These are phyloP conservation scores for Umbelopsis sp. DNA, from an alignment of 371 early-diverging fungal species.

Conservation along the genomic window DNA sequence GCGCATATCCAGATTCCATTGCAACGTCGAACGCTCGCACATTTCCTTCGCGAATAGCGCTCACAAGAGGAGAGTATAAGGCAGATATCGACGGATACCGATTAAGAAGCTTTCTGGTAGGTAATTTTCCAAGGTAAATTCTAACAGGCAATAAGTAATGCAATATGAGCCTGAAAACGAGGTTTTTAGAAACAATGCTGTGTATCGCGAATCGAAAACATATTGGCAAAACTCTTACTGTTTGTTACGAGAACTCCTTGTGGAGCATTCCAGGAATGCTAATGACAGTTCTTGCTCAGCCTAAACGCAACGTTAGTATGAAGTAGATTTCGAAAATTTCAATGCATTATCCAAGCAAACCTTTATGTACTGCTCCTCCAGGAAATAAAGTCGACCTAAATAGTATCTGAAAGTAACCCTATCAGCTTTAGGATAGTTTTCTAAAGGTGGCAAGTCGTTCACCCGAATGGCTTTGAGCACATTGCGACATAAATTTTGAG, in stretches of 20 bases:
- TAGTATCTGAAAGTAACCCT: conserved; percentile 86
- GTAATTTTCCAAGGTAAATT: conserved; percentile 69
- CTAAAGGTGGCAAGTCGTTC: conserved; percentile 75
- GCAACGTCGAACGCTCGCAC: conserved; percentile 69
- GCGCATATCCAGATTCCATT: conserved; percentile 52
- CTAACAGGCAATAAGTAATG: conserved; percentile 76
- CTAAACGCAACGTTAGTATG: conserved; percentile 29
- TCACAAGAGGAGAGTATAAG: conserved; percentile 64
- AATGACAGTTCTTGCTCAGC: conserved; percentile 74
- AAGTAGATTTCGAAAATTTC: background rate
- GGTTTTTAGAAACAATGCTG: background rate
- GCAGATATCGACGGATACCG: conserved; percentile 59
- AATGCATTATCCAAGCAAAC: conserved; percentile 28
- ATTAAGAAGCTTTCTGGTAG: conserved; percentile 55
- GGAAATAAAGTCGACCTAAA: conserved; percentile 81
- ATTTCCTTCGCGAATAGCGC: conserved; percentile 71
- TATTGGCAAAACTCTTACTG: conserved; percentile 32
- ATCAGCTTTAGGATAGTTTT: conserved; percentile 80
- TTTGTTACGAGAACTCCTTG: conserved; percentile 54
- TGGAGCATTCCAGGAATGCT: conserved; percentile 71
- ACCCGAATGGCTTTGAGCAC: conserved; percentile 77
- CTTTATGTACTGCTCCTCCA: conserved; percentile 76
- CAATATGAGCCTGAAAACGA: conserved; percentile 62
- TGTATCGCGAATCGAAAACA: background rate
- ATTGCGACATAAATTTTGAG: conserved; percentile 83